Percentiles rank a stretch among this genome's conserved stretches.
Evolutionary conservation across 2,329 filamentous ascomycete genomes (phyloP).

Genomic region (Lithohypha guttulata): DNA sequence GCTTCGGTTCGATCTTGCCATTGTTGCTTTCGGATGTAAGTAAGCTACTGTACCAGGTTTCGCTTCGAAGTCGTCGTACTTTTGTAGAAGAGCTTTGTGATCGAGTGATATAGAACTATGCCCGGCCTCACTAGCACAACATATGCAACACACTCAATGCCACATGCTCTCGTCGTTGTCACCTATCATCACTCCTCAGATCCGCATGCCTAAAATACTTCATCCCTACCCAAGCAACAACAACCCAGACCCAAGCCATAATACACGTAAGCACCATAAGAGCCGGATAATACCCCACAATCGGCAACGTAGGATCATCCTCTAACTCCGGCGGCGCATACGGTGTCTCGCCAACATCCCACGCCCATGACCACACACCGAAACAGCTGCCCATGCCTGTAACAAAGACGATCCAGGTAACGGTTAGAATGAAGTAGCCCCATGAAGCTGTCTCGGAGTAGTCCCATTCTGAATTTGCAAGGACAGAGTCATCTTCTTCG

Average conservation of each 20-base stretch:
- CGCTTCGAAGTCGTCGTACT: too few relatives aligned
- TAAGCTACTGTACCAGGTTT: too few relatives aligned
- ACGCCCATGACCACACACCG: slow-evolving; percentile 89
- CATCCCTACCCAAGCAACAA: slow-evolving; percentile 97
- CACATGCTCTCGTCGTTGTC: too few relatives aligned
- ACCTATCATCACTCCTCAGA: slow-evolving; percentile 54
- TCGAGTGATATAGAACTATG: too few relatives aligned
- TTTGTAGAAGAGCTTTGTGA: too few relatives aligned
- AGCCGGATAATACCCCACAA: slow-evolving; percentile 93
- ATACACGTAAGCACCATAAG: slow-evolving; percentile 85
- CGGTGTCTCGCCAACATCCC: slow-evolving; percentile 93
- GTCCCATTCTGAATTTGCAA: slow-evolving; percentile 57
- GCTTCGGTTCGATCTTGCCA: too few relatives aligned
- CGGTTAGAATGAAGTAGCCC: slow-evolving; percentile 85
- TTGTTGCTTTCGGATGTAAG: too few relatives aligned
- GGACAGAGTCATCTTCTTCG: slow-evolving; percentile 22
- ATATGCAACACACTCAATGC: too few relatives aligned
- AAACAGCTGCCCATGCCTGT: slow-evolving; percentile 93
- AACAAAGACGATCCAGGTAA: slow-evolving; percentile 94
- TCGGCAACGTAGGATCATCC: slow-evolving; percentile 86
- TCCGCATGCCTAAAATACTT: slow-evolving; percentile 98
- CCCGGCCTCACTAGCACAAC: too few relatives aligned
- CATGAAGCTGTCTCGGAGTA: slow-evolving; percentile 95
- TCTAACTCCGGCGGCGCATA: slow-evolving; percentile 92
- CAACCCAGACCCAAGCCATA: slow-evolving; percentile 98